Percentiles rank a stretch among this genome's conserved stretches.
Conservation (phyloP, 768 basidiomycete genomes). For the Kwoniella botswanensis region DNA sequence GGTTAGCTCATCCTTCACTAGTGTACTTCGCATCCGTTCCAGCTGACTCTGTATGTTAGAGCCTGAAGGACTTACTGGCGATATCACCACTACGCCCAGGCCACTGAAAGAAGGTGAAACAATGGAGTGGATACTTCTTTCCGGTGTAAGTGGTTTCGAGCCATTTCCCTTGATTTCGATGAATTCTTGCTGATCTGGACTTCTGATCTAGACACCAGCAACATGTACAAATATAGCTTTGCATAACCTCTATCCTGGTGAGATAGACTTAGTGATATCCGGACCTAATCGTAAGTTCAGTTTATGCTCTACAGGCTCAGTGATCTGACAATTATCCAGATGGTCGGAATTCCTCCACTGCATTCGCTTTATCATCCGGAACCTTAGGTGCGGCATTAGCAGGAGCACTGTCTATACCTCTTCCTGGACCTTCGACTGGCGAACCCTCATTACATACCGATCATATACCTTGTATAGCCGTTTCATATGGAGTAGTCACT, state of each 20-base stretch:
- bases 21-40: background rate
- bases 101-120: slow-evolving; percentile 76
- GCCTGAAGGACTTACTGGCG: slow-evolving; percentile 63
- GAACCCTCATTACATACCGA: slow-evolving; percentile 38
- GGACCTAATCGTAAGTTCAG: slow-evolving; percentile 54
- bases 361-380: slow-evolving; percentile 86
- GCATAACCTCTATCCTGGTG: slow-evolving; percentile 81
- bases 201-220: slow-evolving; percentile 63
- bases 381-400: slow-evolving; percentile 91
- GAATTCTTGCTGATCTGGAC: background rate
- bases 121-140: slow-evolving; percentile 89
- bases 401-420: slow-evolving; percentile 62
- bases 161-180: background rate
- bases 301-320: background rate
- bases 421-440: slow-evolving; percentile 37
- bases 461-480: slow-evolving; percentile 72
- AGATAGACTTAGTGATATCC: slow-evolving; percentile 78
- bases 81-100: slow-evolving; percentile 67
- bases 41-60: slow-evolving; percentile 26
- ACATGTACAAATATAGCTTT: slow-evolving; percentile 89
- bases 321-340: slow-evolving; percentile 8
- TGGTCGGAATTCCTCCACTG: slow-evolving; percentile 65
- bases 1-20: slow-evolving; percentile 24
- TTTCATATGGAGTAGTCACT: slow-evolving; percentile 82
- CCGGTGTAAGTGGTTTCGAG: slow-evolving; percentile 63